These are phyloP conservation scores for Boletus rubescentipes DNA, from an alignment of 768 basidiomycete genomes.

Conservation along the genomic window DNA sequence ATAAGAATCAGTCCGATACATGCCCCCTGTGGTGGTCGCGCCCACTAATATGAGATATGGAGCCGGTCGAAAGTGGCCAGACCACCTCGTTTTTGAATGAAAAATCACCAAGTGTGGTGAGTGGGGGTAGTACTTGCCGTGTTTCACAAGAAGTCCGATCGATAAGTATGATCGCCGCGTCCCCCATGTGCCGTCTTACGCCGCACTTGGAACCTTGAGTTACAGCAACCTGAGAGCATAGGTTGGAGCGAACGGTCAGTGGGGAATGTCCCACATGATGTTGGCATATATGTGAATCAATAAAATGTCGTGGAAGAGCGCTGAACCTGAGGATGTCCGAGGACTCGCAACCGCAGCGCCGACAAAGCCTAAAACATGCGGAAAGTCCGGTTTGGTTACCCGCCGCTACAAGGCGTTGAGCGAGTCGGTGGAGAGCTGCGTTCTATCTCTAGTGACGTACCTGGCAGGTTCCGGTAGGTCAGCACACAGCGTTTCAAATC, in stretches of 20 bases:
- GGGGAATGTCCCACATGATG: neutral
- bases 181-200: conserved; percentile 9
- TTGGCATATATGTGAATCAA: neutral
- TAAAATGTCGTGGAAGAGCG: neutral
- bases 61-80: conserved; percentile 6
- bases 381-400: neutral
- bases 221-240: conserved; percentile 11
- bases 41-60: conserved; percentile 17
- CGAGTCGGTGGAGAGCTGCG: neutral
- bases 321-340: neutral
- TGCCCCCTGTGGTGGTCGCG: conserved; percentile 2
- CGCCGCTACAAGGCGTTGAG: neutral
- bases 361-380: neutral
- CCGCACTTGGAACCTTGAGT: conserved; percentile 13
- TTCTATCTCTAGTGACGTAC: neutral
- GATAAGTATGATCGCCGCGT: conserved; percentile 26
- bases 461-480: conserved; percentile 16
- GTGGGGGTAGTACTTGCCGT: conserved; percentile 4
- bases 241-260: neutral
- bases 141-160: conserved; percentile 19
- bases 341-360: neutral
- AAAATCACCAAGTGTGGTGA: conserved; percentile 23
- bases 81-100: conserved; percentile 22
- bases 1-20: conserved; percentile 6
- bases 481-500: conserved; percentile 16